Evolutionary conservation across 2,329 filamentous ascomycete species (phyloP).

Genomic region (Trichoderma sp.): DNA sequence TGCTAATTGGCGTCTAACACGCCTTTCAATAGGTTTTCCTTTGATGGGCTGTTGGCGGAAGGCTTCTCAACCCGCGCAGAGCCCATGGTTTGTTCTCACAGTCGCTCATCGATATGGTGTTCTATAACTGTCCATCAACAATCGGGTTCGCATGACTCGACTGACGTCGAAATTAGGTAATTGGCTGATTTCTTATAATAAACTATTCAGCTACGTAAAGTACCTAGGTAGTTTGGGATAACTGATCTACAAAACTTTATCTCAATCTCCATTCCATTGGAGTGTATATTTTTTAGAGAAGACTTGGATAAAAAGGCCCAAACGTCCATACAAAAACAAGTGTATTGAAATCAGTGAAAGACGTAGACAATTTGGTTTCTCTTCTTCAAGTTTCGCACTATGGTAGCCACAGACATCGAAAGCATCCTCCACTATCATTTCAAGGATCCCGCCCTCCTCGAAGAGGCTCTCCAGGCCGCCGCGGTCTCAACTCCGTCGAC

Average conservation of each 20-base stretch:
- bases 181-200: background rate
- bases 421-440: background rate
- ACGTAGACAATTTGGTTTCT: too few species aligned
- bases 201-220: background rate
- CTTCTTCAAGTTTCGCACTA: background rate
- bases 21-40: conserved; percentile 17
- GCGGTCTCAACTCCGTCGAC: background rate
- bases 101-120: too few species aligned
- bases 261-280: background rate
- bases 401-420: background rate
- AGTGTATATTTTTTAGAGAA: background rate
- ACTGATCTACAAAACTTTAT: background rate
- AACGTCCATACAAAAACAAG: background rate
- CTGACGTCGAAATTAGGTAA: background rate
- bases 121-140: too few species aligned
- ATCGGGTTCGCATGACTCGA: background rate
- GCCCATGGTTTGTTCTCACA: background rate
- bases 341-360: background rate
- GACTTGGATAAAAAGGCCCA: background rate
- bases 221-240: background rate
- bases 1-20: conserved; percentile 20
- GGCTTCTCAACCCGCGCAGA: background rate
- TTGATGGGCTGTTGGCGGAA: background rate
- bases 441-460: background rate
- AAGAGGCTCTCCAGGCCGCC: background rate